Evolutionary conservation across 768 basidiomycete genomes (phyloP).

Genomic region (Rhodotorula kratochvilovae): DNA sequence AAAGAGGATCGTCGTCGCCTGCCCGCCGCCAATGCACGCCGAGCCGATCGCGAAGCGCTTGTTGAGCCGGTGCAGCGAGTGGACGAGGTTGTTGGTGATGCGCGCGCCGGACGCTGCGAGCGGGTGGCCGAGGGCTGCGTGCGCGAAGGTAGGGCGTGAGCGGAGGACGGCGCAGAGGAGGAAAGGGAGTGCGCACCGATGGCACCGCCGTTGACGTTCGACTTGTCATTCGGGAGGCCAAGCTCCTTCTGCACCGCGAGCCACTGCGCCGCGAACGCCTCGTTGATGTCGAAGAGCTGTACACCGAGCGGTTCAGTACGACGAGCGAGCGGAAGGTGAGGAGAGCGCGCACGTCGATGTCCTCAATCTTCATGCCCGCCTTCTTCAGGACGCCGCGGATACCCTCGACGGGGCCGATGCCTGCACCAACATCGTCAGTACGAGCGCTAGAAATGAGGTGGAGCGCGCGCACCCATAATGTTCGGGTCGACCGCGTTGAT

Average conservation of each 20-base stretch:
- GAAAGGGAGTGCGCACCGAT: constrained; percentile 43
- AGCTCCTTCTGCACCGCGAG: constrained; percentile 49
- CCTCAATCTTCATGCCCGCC: constrained; percentile 43
- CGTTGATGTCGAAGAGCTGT: constrained; percentile 37
- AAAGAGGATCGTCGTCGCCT: constrained; percentile 28
- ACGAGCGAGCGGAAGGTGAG: not conserved
- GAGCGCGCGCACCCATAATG: constrained; percentile 46
- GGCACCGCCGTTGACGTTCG: constrained; percentile 47
- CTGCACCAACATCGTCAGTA: not conserved
- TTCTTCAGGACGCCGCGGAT: constrained; percentile 40
- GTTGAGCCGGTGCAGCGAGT: constrained; percentile 48
- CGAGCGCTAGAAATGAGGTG: not conserved
- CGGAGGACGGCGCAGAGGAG: not conserved
- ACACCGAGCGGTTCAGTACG: not conserved
- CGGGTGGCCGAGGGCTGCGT: constrained; percentile 39
- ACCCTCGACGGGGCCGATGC: constrained; percentile 49
- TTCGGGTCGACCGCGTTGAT: constrained; percentile 50
- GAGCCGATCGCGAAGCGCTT: constrained; percentile 50
- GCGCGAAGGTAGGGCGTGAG: not conserved
- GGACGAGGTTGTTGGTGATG: constrained; percentile 48
- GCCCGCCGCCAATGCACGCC: constrained; percentile 51
- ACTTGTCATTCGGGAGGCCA: constrained; percentile 45
- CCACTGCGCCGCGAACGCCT: constrained; percentile 52
- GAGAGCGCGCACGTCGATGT: constrained; percentile 46
- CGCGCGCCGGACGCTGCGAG: constrained; percentile 43